Evolutionary conservation across 441 rosid species (phyloP), one percentile per base, ranked within the genome.

Genomic region (Eruca vesicaria): DNA sequence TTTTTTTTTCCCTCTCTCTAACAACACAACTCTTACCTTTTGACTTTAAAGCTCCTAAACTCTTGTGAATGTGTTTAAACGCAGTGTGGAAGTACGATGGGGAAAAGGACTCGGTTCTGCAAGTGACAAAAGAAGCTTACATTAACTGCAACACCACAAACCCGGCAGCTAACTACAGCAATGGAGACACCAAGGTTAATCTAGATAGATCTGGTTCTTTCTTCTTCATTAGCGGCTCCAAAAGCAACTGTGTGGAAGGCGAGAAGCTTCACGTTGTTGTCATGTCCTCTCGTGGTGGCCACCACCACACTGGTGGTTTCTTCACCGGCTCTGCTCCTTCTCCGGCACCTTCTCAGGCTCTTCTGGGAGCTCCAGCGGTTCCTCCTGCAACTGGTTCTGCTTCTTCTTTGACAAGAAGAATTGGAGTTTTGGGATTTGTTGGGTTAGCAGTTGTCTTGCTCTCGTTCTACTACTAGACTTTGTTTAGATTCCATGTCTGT

Each of bases 191-290:
- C 2, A 91, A 86, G 68, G 90, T 96, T 80, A 78, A 80, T 86
- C 87, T 96, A 2, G 85, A 83, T n/a, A 63, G 80, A 62, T 79
- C 92, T 3, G 98, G 97, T 29, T 79, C 97, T 1, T 86, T 73
- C 84, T 96, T 80, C 71, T 96, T 91, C 85, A 88, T 95, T 58
- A 96, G 97, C 35, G 99, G 97, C 69, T 88, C 86, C 0, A 78
- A 86, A 78, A 91, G 87, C 9, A 91, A 84, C 71, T 95, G 98
- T 38, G 82, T 85, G 20, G 84, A 93, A 68, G 98, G 99, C 0
- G 90, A 95, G 90, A 93, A 90, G 83, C 45, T 93, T 67, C 71
- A 82, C 15, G 86, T 93, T 29, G 90, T 93, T 2, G 97, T 85
- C 61, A 58, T 90, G 84, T 79, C 89, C 0, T 41, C 79, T 38